Evolutionary conservation across 225 moss, liverwort and hornwort species (phyloP).

Genomic region (Bryoerythrophyllum caledonicum): DNA sequence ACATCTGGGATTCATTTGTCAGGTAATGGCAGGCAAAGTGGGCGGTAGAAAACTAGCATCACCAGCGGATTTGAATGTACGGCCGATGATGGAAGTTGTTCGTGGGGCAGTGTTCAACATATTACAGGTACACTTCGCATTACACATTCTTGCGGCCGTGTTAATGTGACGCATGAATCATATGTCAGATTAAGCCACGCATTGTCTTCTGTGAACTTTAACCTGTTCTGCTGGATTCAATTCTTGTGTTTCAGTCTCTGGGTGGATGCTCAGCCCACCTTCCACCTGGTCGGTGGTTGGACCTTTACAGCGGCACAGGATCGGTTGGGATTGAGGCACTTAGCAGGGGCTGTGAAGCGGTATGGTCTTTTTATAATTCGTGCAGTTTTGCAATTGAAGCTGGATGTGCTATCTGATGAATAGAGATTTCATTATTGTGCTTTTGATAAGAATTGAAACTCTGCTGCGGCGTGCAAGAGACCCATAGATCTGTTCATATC

Average conservation of each 20-base stretch:
- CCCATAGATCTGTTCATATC: neutral
- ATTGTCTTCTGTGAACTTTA: slow-evolving; percentile 19
- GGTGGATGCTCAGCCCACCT: slow-evolving; percentile 65
- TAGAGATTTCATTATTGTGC: neutral
- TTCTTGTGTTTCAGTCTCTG: slow-evolving; percentile 51
- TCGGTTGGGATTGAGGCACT: slow-evolving; percentile 98
- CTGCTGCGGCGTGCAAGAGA: neutral
- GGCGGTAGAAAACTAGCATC: slow-evolving; percentile 86
- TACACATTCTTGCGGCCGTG: neutral
- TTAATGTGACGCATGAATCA: neutral
- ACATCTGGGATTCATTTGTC: neutral
- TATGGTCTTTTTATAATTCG: slow-evolving; percentile 23
- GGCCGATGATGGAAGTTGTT: slow-evolving; percentile 99
- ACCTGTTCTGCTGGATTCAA: neutral
- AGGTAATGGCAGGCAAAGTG: slow-evolving; percentile 92
- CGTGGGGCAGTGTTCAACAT: slow-evolving; percentile 94
- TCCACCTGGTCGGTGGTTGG: slow-evolving; percentile 88
- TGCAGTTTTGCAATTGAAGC: slow-evolving; percentile 23
- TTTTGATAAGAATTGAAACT: slow-evolving; percentile 1
- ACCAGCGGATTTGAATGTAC: slow-evolving; percentile 79
- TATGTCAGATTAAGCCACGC: neutral
- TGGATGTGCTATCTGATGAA: neutral
- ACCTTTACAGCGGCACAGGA: slow-evolving; percentile 95
- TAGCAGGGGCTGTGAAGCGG: slow-evolving; percentile 79
- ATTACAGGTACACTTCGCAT: slow-evolving; percentile 50